phyloP scores from a whole-genome alignment of 2,329 filamentous ascomycete genomes.

The Trichophyton schoenleinii region DNA sequence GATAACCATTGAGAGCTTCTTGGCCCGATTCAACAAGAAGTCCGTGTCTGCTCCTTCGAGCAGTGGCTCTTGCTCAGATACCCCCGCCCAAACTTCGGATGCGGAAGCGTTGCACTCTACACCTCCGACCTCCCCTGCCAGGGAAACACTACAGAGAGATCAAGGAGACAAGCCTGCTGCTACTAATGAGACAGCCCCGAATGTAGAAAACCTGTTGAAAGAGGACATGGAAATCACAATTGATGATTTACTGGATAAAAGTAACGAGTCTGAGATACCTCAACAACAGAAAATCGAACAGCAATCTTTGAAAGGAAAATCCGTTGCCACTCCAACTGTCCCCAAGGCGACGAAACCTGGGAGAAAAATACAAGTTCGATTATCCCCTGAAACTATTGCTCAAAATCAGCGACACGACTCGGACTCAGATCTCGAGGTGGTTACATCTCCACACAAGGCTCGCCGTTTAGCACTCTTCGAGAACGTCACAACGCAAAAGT shows the following conservation, averaged over 20 bases:
- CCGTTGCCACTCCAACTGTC: neutral
- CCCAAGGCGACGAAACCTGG: neutral
- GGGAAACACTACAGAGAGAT: conserved; percentile 15
- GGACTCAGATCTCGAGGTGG: conserved; percentile 50
- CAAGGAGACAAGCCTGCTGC: neutral
- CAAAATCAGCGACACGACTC: conserved; percentile 30
- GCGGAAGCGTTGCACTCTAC: conserved; percentile 42
- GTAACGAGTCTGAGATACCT: neutral
- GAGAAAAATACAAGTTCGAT: conserved; percentile 27
- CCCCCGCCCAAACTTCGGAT: conserved; percentile 34
- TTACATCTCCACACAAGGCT: conserved; percentile 33
- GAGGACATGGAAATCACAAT: conserved; percentile 1
- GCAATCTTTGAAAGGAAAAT: conserved; percentile 2
- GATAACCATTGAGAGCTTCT: conserved; percentile 68
- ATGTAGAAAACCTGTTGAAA: neutral
- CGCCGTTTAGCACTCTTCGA: conserved; percentile 53
- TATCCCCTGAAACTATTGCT: conserved; percentile 28
- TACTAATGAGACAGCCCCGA: neutral
- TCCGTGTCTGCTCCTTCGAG: conserved; percentile 20
- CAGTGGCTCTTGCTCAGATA: conserved; percentile 36
- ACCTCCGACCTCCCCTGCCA: conserved; percentile 56
- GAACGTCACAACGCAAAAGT: conserved; percentile 50
- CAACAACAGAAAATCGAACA: neutral
- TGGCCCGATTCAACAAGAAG: conserved; percentile 71
- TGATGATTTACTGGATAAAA: neutral